Percentiles rank a stretch among this genome's conserved stretches.
phyloP scores from a whole-genome alignment of 495 filamentous ascomycete species.

The Chaetomium fimeti region DNA sequence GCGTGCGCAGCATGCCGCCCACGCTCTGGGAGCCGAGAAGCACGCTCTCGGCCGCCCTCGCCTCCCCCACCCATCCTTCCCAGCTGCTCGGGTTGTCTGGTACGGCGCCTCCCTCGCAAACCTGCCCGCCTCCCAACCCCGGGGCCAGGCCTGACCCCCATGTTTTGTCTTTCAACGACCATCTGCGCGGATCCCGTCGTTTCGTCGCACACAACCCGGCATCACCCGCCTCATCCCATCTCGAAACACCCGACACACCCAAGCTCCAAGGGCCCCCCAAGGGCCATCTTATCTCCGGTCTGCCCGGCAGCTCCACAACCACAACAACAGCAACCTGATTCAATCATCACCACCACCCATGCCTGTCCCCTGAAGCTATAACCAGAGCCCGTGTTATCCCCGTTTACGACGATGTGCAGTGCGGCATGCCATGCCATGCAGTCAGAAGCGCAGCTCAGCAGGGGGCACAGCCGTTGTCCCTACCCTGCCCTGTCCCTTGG shows the following conservation, averaged over 20 bases:
- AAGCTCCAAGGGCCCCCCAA: too few species aligned
- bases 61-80: background rate
- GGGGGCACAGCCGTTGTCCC: background rate
- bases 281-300: too few species aligned
- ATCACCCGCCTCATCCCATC: too few species aligned
- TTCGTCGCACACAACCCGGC: too few species aligned
- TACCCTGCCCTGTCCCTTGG: too few species aligned
- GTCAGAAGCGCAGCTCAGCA: background rate
- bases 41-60: background rate
- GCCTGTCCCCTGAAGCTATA: background rate
- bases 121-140: background rate
- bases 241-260: too few species aligned
- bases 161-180: background rate
- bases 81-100: background rate
- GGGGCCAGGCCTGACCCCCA: background rate
- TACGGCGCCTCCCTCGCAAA: background rate
- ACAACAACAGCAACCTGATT: background rate
- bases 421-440: background rate
- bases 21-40: too few species aligned
- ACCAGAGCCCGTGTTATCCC: background rate
- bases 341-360: background rate
- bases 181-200: too few species aligned
- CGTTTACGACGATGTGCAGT: conserved; percentile 12
- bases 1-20: conserved; percentile 7
- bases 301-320: too few species aligned